phyloP scores from a whole-genome alignment of 208 protist species.

The Acanthamoeba healyi region DNA sequence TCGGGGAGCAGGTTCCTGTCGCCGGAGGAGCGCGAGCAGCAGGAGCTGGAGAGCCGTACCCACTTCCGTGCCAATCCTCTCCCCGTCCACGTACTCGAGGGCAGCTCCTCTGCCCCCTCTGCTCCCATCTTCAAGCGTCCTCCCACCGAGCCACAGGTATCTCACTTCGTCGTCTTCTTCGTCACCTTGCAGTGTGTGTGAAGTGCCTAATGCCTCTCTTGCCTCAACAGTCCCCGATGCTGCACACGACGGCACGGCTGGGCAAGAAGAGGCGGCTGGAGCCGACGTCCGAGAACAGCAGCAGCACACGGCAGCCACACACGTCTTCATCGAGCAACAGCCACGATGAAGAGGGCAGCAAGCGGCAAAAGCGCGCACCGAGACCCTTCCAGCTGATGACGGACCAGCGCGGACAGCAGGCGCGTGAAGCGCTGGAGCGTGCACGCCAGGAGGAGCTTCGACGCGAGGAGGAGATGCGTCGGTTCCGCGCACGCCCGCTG shows the following conservation, averaged over 20 bases:
- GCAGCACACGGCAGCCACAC: not conserved
- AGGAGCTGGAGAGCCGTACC: slow-evolving; percentile 9
- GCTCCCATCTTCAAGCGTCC: not conserved
- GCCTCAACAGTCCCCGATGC: not conserved
- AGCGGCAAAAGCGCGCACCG: not conserved
- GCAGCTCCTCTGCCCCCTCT: not conserved
- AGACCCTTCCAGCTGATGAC: slow-evolving; percentile 46
- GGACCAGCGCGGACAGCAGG: not conserved
- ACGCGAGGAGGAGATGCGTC: not conserved
- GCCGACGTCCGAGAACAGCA: not conserved
- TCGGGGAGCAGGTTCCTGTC: slow-evolving; percentile 10
- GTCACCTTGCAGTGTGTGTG: no score
- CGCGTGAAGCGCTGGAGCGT: not conserved
- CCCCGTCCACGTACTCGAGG: not conserved
- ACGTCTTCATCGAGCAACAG: no score
- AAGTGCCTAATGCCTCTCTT: not conserved
- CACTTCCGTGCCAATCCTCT: slow-evolving; percentile 7
- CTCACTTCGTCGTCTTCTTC: not conserved
- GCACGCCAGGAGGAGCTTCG: slow-evolving; percentile 6
- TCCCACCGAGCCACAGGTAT: slow-evolving; percentile 7
- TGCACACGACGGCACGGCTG: not conserved
- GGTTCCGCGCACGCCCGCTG: slow-evolving; percentile 38
- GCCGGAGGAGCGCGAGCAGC: slow-evolving; percentile 26
- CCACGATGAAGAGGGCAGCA: not conserved
- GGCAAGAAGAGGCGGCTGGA: slow-evolving; percentile 2